phyloP scores from a whole-genome alignment of 768 basidiomycete species.

The Suillus clintonianus region DNA sequence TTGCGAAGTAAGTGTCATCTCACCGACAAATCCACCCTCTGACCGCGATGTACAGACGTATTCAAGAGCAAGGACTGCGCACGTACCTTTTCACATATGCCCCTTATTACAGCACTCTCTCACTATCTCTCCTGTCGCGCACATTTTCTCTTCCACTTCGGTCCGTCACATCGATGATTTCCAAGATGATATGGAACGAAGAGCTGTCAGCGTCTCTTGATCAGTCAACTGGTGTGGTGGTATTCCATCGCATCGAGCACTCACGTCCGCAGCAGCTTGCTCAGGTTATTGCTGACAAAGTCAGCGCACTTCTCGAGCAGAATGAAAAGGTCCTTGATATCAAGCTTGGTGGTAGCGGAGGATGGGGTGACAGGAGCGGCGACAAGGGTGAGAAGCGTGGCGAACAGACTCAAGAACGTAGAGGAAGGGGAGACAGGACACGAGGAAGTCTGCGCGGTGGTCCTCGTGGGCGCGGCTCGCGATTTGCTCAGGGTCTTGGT shows the following conservation, averaged over 20 bases:
- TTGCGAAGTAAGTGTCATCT: conserved; percentile 67
- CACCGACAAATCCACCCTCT: neutral
- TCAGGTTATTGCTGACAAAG: conserved; percentile 85
- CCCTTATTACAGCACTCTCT: conserved; percentile 86
- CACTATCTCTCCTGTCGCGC: conserved; percentile 80
- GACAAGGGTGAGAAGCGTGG: conserved; percentile 22
- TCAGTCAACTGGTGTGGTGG: conserved; percentile 84
- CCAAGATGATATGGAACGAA: conserved; percentile 96
- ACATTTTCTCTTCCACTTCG: conserved; percentile 85
- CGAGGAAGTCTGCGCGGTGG: conserved; percentile 53
- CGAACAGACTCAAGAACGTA: conserved; percentile 76
- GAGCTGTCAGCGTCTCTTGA: conserved; percentile 93
- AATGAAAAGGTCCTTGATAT: conserved; percentile 88
- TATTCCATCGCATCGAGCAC: conserved; percentile 91
- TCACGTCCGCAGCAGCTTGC: conserved; percentile 90
- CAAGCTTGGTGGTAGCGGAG: conserved; percentile 70
- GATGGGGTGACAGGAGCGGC: conserved; percentile 58
- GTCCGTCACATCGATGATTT: conserved; percentile 64
- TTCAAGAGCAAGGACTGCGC: conserved; percentile 95
- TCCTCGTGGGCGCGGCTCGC: conserved; percentile 69
- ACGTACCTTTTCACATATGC: conserved; percentile 96
- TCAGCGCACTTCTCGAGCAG: conserved; percentile 82
- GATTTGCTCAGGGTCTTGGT: conserved; percentile 84
- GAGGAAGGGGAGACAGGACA: conserved; percentile 71
- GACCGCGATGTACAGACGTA: conserved; percentile 60